phyloP scores from a whole-genome alignment of 169 alveolate species.

The Eimeria tenella region DNA sequence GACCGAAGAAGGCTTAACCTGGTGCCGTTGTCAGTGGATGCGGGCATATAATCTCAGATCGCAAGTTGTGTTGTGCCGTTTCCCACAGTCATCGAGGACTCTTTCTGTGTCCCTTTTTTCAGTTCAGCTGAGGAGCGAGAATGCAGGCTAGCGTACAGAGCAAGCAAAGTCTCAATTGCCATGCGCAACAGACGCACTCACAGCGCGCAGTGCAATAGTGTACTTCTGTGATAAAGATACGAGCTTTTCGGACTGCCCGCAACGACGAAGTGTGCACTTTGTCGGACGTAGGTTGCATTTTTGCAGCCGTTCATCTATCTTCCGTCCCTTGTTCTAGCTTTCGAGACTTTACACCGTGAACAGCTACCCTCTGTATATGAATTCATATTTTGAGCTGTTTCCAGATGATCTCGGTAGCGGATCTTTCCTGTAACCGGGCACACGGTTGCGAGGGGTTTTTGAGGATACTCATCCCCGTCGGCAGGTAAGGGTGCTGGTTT shows the following conservation, averaged over 20 bases:
- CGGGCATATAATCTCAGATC: not conserved
- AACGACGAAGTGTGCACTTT: not conserved
- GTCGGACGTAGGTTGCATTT: not conserved
- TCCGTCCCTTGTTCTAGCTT: not conserved
- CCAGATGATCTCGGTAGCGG: too few relatives aligned
- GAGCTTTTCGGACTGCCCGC: not conserved
- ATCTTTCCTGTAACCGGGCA: too few relatives aligned
- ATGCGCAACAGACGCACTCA: too few relatives aligned
- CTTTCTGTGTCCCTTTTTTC: not conserved
- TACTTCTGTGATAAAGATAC: too few relatives aligned
- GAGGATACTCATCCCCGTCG: too few relatives aligned
- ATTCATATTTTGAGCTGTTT: too few relatives aligned
- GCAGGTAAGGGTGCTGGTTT: too few relatives aligned
- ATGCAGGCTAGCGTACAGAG: not conserved
- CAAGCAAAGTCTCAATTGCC: not conserved
- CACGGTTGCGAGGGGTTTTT: too few relatives aligned
- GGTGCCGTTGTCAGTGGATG: not conserved
- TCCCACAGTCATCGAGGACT: not conserved
- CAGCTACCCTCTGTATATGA: not conserved
- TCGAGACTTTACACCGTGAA: not conserved
- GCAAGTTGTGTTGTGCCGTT: not conserved
- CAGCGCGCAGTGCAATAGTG: too few relatives aligned
- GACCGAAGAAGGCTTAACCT: slow-evolving; percentile 48
- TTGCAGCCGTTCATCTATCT: not conserved
- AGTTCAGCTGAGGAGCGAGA: slow-evolving; percentile 41